phyloP scores from a whole-genome alignment of 352 stramenopile genomes.

The Phytophthora syringae region DNA sequence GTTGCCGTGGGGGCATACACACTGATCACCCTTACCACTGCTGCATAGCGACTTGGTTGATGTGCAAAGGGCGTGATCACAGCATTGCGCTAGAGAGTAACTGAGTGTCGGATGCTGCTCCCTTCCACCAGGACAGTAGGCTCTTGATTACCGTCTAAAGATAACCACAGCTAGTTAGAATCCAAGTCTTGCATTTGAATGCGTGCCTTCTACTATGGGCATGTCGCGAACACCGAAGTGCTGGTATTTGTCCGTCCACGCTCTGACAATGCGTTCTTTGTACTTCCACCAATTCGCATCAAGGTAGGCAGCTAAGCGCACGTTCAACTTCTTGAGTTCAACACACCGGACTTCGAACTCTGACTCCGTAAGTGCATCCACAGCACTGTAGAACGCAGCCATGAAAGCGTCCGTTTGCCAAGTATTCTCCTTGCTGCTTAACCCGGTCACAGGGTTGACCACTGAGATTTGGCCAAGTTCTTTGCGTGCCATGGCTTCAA shows the following conservation, averaged over 20 bases:
- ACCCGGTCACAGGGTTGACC: not conserved
- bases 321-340: not conserved
- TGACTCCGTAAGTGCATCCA: not conserved
- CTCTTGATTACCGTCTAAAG: conserved; percentile 4
- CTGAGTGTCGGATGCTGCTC: no score
- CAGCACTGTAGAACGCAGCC: no score
- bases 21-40: no score
- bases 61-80: no score
- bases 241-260: not conserved
- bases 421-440: conserved; percentile 3
- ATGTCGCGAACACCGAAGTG: not conserved
- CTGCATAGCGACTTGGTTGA: no score
- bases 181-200: not conserved
- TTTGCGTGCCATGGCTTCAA: conserved; percentile 4
- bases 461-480: not conserved
- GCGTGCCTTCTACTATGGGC: not conserved
- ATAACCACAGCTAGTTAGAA: not conserved
- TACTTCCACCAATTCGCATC: conserved; percentile 10
- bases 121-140: no score
- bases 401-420: not conserved
- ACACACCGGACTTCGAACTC: not conserved
- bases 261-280: not conserved
- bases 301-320: not conserved
- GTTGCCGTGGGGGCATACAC: not conserved
- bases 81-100: no score